These are phyloP conservation scores for Aspergillus unguis DNA, from an alignment of 2,329 filamentous ascomycete species.

Conservation along the genomic window DNA sequence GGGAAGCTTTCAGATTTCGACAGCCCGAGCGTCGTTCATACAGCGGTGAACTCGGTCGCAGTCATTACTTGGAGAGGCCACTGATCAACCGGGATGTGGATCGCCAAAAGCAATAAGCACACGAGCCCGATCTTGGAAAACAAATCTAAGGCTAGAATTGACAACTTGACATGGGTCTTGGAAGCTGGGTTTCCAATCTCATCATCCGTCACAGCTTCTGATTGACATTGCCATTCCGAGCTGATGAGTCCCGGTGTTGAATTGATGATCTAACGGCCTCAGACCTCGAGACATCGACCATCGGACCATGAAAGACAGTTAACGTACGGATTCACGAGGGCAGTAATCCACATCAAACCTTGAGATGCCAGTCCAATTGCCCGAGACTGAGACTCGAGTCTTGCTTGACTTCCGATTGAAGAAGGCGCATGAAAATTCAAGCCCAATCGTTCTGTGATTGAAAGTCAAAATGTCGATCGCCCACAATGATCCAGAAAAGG, in stretches of 20 bases:
- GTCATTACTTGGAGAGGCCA: constrained; percentile 3
- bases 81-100: constrained; percentile 5
- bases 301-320: no score
- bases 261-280: no score
- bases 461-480: constrained; percentile 4
- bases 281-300: no score
- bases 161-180: constrained; percentile 1
- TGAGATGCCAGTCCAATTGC: background rate
- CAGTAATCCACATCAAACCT: background rate
- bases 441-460: background rate
- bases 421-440: background rate
- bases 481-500: constrained; percentile 3
- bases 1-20: background rate
- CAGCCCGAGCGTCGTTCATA: background rate
- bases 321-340: background rate
- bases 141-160: background rate
- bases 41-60: constrained; percentile 1
- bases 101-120: constrained; percentile 5
- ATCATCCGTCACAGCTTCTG: no score
- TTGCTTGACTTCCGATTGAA: background rate
- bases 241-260: no score
- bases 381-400: background rate
- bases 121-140: constrained; percentile 3
- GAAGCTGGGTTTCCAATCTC: background rate
- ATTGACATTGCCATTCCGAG: no score